These are phyloP conservation scores for Quercus alba DNA, from an alignment of 306 rosid genomes.

Conservation along the genomic window DNA sequence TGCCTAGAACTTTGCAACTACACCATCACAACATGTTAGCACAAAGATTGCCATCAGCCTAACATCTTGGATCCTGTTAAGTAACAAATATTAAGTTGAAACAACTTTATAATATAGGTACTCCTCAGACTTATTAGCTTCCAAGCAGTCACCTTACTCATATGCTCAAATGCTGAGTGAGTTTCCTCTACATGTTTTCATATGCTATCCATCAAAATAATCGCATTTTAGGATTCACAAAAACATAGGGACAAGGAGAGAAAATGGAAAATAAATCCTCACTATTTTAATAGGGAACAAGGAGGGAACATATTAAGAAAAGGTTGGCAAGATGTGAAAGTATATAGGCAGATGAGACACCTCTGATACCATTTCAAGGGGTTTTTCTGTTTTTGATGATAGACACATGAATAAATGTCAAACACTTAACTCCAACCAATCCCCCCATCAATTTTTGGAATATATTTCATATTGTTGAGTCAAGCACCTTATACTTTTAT, in stretches of 20 bases:
- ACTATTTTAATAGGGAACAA: background rate
- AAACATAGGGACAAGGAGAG: background rate
- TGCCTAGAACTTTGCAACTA: background rate
- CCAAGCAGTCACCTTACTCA: background rate
- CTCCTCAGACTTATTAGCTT: background rate
- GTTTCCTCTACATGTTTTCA: no score
- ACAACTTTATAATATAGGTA: background rate
- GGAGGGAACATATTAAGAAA: background rate
- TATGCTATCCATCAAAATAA: background rate
- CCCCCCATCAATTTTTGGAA: no score
- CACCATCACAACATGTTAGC: background rate
- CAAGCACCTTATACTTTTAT: no score
- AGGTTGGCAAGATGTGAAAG: background rate
- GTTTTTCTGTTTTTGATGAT: no score
- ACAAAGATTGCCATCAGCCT: background rate
- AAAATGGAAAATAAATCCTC: background rate
- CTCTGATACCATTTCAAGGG: background rate
- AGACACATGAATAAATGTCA: no score
- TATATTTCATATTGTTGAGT: no score
- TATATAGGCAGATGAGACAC: background rate
- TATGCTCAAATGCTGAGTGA: background rate
- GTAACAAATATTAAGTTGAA: background rate
- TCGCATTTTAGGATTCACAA: background rate
- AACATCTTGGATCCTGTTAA: background rate
- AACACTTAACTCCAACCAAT: no score